Evolutionary conservation across 179 eudicot species (phyloP), one percentile per base, ranked within the genome.

Genomic region (Amaranthus tricolor): DNA sequence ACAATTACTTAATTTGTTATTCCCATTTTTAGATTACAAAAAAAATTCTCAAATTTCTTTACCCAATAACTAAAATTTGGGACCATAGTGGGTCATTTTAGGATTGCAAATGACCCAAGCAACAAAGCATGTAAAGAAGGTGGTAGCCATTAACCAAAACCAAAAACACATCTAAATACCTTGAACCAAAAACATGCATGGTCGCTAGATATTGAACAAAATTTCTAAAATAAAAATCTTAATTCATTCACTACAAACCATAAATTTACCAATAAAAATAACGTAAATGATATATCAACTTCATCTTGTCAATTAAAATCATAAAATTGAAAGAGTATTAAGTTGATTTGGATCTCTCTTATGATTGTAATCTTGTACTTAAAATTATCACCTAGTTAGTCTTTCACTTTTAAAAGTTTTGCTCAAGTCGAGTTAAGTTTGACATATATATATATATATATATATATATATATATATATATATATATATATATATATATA

Each of bases 71-170:
- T 40, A 16, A 55, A 31, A 40, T 31, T 50, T 74, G 53, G 70
- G 76, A 74, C 70, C 31, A 54, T 31, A 64, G 51, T 43, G 59
- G 77, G 77, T 74, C 71, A 17, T 55, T 66, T 47, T 64, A 63
- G 62, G 62, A 53, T 54, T 52, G n/a, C 60, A 64, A 58, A 5
- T 31, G 9, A 59, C 74, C 15, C 58, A 65, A 74, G 0, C 57
- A 74, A 1, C 57, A 59, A 65, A 62, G 62, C 14, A 74, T 16
- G 12, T 15, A 63, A 63, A 40, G 12, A 7, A 45, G n/a, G 24
- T 8, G 17, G 68, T 21, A 45, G 40, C 40, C 40, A 31, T 31
- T 31, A 65, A 21, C 53, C 68, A 44, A 45, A 65, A 49, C 48
- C 12, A 49, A 48, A 61, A 72, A 49, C 55, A 61, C 24, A 56